A percentile compares a stretch with the other conserved stretches of the same genome.
phyloP scores from a whole-genome alignment of 306 rosid genomes.

The Lotus japonicus region DNA sequence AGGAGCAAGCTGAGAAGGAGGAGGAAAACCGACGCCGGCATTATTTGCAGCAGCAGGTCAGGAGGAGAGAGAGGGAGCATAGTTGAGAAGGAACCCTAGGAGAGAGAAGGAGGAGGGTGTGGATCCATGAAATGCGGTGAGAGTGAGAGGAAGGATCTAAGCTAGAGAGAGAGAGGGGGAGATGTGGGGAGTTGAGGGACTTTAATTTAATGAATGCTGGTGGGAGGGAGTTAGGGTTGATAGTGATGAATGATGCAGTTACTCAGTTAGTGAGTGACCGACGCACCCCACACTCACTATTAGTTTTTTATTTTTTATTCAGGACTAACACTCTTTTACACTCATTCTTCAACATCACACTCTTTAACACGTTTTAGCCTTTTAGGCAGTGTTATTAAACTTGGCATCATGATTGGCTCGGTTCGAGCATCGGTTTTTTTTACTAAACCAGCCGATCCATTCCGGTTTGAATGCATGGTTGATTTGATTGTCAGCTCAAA shows the following conservation, averaged over 20 bases:
- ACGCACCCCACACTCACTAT: no score
- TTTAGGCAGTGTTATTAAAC: no score
- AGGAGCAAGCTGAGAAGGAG: conserved; percentile 41
- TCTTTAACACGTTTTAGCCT: no score
- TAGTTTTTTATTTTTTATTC: no score
- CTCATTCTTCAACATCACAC: no score
- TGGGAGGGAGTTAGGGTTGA: background rate
- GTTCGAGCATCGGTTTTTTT: no score
- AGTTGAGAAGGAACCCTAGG: conserved; percentile 49
- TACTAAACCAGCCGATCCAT: no score
- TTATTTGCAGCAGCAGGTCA: conserved; percentile 35
- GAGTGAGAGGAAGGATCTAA: conserved; percentile 63
- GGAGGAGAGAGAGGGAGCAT: conserved; percentile 26
- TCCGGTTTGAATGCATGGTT: no score
- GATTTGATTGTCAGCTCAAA: no score
- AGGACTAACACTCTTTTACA: no score
- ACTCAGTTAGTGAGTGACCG: background rate
- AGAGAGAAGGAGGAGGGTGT: conserved; percentile 31
- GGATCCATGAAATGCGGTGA: conserved; percentile 81
- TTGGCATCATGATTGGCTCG: no score
- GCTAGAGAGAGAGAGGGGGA: background rate
- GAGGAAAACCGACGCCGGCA: conserved; percentile 50
- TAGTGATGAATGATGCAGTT: conserved; percentile 23
- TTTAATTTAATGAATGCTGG: no score
- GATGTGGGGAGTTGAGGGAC: background rate